These are phyloP conservation scores for Candida pseudoviswanathii DNA, from an alignment of 1,139 yeast species.

Conservation along the genomic window DNA sequence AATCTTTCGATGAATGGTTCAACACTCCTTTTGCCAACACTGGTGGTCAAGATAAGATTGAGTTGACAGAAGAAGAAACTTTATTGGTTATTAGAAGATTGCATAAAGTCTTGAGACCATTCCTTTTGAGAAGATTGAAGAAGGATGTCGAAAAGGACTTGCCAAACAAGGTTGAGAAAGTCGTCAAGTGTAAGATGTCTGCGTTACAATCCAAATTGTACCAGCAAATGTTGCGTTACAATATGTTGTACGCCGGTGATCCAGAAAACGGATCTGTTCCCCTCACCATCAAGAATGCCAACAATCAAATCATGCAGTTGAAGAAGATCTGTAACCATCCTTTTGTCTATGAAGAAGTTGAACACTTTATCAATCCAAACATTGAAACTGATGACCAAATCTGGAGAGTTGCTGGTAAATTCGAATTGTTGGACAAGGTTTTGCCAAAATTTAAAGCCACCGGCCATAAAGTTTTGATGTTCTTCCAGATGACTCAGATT, in stretches of 20 bases:
- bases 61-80: constrained; percentile 89
- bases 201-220: constrained; percentile 80
- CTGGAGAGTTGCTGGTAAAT: constrained; percentile 80
- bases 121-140: constrained; percentile 88
- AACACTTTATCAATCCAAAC: constrained; percentile 78
- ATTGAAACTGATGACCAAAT: constrained; percentile 68
- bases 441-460: constrained; percentile 74
- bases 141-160: constrained; percentile 96
- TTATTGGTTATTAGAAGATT: constrained; percentile 90
- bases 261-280: constrained; percentile 44
- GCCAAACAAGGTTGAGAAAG: constrained; percentile 94
- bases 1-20: constrained; percentile 88
- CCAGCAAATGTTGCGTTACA: constrained; percentile 74
- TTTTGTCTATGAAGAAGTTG: constrained; percentile 94
- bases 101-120: constrained; percentile 94
- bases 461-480: constrained; percentile 78
- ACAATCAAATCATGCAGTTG: constrained; percentile 93
- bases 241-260: constrained; percentile 65
- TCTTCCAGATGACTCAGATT: constrained; percentile 87
- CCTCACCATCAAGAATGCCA: constrained; percentile 76
- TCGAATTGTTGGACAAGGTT: constrained; percentile 72
- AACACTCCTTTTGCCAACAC: constrained; percentile 84
- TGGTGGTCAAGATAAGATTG: constrained; percentile 80
- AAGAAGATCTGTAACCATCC: constrained; percentile 98
- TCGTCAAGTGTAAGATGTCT: constrained; percentile 91